phyloP scores from a whole-genome alignment of 2,329 filamentous ascomycete species.

The Aspergillus arachidicola region DNA sequence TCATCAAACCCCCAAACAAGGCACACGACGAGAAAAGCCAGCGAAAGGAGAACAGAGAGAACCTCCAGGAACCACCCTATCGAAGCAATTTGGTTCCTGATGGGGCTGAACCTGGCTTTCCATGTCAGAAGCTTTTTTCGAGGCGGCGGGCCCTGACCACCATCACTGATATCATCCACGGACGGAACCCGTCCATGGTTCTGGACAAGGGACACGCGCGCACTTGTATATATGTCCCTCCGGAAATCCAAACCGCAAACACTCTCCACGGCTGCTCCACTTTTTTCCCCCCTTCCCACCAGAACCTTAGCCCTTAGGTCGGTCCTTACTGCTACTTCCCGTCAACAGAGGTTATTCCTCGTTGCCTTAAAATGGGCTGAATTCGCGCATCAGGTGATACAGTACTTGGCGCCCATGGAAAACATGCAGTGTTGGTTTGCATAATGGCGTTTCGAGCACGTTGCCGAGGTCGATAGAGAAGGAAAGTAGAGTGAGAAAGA shows the following conservation, averaged over 20 bases:
- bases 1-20: neutral
- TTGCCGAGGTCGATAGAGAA: too few relatives aligned
- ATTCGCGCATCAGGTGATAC: neutral
- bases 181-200: neutral
- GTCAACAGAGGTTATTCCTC: neutral
- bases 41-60: neutral
- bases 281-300: neutral
- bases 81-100: neutral
- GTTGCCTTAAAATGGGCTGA: neutral
- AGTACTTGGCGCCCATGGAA: too few relatives aligned
- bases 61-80: neutral
- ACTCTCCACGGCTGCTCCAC: neutral
- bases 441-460: neutral
- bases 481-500: neutral
- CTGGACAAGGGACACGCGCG: neutral
- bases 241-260: neutral
- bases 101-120: neutral
- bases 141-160: too few relatives aligned
- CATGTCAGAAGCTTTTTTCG: neutral
- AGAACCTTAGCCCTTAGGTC: neutral
- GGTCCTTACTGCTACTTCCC: neutral
- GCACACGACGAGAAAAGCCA: neutral
- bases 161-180: neutral
- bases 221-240: neutral
- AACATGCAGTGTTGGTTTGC: neutral